phyloP scores from a whole-genome alignment of 2,329 filamentous ascomycete species.

The Fusarium zealandicum region DNA sequence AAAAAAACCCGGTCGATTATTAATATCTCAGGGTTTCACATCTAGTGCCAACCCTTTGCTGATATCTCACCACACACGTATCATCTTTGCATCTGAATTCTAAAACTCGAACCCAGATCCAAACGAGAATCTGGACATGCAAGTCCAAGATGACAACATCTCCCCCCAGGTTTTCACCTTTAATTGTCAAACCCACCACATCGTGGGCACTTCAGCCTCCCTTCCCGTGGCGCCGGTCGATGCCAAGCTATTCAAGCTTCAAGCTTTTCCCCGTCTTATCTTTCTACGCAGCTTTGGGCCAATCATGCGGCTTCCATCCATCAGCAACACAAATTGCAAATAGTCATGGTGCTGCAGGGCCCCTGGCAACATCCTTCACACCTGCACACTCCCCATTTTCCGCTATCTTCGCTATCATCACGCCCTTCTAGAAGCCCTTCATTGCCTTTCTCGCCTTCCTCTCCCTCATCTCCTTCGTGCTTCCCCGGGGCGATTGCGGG shows the following conservation, averaged over 20 bases:
- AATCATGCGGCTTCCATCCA: conserved; percentile 25
- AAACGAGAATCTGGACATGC: too few relatives aligned
- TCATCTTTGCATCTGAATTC: neutral
- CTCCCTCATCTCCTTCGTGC: too few relatives aligned
- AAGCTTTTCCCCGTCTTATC: conserved; percentile 33
- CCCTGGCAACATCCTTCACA: conserved; percentile 5
- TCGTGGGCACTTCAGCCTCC: conserved; percentile 22
- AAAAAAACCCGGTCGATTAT: neutral
- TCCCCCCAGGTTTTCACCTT: conserved; percentile 31
- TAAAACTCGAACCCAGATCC: neutral
- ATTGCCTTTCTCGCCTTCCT: conserved; percentile 8
- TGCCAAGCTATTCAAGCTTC: conserved; percentile 23
- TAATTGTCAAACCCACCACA: conserved; percentile 7
- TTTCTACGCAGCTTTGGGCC: conserved; percentile 14
- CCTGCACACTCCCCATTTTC: conserved; percentile 13
- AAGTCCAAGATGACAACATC: too few relatives aligned
- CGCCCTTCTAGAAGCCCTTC: conserved; percentile 36
- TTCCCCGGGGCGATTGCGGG: conserved; percentile 29
- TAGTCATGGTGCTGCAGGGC: conserved; percentile 27
- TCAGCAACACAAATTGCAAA: conserved; percentile 37
- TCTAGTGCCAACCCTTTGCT: neutral
- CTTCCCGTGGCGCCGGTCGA: conserved; percentile 28
- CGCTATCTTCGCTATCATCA: conserved; percentile 30
- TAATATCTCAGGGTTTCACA: too few relatives aligned
- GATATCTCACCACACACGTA: too few relatives aligned